Base-by-base conservation (phyloP, 2,329 filamentous ascomycete species). In the Claviceps sp. region DNA sequence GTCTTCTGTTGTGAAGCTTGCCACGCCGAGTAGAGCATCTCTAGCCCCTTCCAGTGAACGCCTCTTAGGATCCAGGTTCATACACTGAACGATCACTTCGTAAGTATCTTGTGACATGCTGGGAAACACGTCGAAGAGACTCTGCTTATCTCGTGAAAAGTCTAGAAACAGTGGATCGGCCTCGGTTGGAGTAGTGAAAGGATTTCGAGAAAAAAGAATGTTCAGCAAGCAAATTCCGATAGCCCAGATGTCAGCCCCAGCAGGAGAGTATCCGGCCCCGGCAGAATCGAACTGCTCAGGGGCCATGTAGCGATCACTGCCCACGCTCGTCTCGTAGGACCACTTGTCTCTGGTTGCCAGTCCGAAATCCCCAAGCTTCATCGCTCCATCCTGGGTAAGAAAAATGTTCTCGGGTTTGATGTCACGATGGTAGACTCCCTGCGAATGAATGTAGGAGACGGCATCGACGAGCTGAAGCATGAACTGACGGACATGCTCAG, bases 381-480 rank as follows among this genome's bases (percentile, higher is more conserved):
- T 86, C 41, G 84, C 78, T 51, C 91, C 91, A 59, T 85, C 80
- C 55, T 90, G 80, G 54, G 84, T 86, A 57, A 98, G 77, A 68
- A 98, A 97, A 68, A 98, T 95, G 75, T 98, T 98, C 77, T 98
- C 93, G 0, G 93, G 93, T 74, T 98, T 98, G 79, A 98, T 96
- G 69, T 98, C 93, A 55, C 93, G 87, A 66, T 98, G 93, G 67
- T 89, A 96, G 64, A 97, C 81, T 58, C 88, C 90, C 67, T 90
- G 90, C 57, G 79, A 78, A 68, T 98, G 93, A 70, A 95, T 88
- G 69, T 88, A 90, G 56, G 87, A 83, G 48, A 98, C 86, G 49
- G 91, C 88, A 65, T 87, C 84, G 50, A 98, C 80, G 37, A 98
- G 81, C 71, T 98, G 83, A 54, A 96, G 75, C 93, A 98, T 97